phyloP scores from a whole-genome alignment of 1,284 basidiomycete species.

The Neonothopanus nambi region DNA sequence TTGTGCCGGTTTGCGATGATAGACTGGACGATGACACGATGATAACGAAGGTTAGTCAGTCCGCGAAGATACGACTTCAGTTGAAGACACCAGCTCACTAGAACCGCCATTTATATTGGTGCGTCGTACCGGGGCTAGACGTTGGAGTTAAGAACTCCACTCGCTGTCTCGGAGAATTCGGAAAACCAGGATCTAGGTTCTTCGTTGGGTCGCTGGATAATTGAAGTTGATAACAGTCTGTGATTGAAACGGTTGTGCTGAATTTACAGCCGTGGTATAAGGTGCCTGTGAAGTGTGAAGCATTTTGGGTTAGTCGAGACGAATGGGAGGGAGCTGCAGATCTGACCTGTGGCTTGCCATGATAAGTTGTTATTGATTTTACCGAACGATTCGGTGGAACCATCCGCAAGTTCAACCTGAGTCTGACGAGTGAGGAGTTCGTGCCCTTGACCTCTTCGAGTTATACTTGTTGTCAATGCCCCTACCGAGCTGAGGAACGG shows the following conservation, averaged over 20 bases:
- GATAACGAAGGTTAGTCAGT: no score
- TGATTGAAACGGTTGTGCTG: background rate
- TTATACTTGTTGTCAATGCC: no score
- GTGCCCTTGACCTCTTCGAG: no score
- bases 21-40: conserved; percentile 3
- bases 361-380: background rate
- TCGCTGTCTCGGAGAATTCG: conserved; percentile 16
- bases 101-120: conserved; percentile 16
- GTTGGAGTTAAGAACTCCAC: conserved; percentile 17
- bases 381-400: background rate
- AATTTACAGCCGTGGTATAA: background rate
- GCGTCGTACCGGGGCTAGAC: conserved; percentile 11
- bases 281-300: background rate
- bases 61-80: background rate
- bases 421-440: no score
- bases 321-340: no score
- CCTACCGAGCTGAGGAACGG: no score
- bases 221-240: conserved; percentile 16
- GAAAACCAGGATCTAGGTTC: conserved; percentile 13
- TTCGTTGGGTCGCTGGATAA: conserved; percentile 16
- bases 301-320: background rate
- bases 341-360: conserved; percentile 2
- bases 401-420: background rate
- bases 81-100: conserved; percentile 4
- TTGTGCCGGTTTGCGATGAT: conserved; percentile 15